phyloP scores from a whole-genome alignment of 257 asterid species.

The Eucommia ulmoides region DNA sequence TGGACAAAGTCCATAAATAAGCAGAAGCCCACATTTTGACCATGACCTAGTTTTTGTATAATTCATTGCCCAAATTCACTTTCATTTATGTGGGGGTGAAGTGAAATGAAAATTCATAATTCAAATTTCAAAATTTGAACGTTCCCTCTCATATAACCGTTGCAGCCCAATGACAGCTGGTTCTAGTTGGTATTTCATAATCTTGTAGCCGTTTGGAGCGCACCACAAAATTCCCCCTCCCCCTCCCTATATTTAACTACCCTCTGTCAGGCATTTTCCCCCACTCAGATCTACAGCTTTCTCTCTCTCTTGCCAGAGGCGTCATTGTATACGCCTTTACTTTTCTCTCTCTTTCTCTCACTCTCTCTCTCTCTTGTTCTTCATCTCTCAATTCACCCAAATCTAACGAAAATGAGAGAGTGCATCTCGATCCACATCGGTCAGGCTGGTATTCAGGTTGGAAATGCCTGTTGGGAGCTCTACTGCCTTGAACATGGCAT shows the following conservation, averaged over 20 bases:
- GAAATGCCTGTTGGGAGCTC: conserved; percentile 92
- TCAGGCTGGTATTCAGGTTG: conserved; percentile 96
- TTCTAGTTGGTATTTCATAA: no score
- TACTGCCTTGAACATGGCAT: conserved; percentile 94
- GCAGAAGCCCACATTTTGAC: no score
- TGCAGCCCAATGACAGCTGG: no score
- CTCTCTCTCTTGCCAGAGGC: conserved; percentile 16
- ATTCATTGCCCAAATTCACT: no score
- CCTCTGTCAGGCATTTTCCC: background rate
- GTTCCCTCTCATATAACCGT: no score
- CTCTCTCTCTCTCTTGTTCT: background rate
- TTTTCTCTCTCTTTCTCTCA: background rate
- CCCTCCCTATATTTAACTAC: background rate
- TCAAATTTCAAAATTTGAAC: no score
- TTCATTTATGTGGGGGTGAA: no score
- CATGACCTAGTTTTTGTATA: no score
- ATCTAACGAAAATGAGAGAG: conserved; percentile 56
- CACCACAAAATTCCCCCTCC: background rate
- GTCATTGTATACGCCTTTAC: conserved; percentile 45
- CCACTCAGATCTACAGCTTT: background rate
- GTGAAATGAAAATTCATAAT: no score
- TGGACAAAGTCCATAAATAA: no score
- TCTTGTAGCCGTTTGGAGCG: background rate
- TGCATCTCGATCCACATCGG: conserved; percentile 98
- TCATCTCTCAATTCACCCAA: conserved; percentile 1